phyloP scores from a whole-genome alignment of 202 grass and related monocot species.

The Zoysia matrella region DNA sequence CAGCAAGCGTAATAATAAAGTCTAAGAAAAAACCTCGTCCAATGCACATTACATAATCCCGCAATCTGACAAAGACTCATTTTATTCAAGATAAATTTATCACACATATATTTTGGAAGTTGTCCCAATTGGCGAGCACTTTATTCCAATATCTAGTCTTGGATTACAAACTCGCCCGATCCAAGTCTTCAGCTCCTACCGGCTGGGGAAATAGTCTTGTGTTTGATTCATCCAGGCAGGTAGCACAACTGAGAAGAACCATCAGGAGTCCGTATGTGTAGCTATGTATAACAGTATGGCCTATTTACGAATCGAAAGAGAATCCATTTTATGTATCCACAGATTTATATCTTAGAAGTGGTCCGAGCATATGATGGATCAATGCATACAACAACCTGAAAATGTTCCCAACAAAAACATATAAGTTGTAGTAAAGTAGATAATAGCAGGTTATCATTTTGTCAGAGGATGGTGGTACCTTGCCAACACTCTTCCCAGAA shows the following conservation, averaged over 20 bases:
- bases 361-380: conserved; percentile 22
- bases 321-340: not conserved
- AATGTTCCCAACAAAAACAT: not conserved
- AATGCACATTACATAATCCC: not conserved
- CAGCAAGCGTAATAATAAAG: no score
- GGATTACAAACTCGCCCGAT: not conserved
- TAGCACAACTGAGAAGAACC: not conserved
- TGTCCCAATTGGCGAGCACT: not conserved
- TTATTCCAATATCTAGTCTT: not conserved
- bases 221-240: not conserved
- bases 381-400: conserved; percentile 39
- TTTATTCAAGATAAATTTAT: not conserved
- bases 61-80: not conserved
- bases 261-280: not conserved
- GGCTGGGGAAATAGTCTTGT: not conserved
- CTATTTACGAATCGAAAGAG: not conserved
- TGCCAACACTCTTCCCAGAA: conserved; percentile 86
- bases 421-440: not conserved
- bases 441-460: not conserved
- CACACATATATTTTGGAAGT: not conserved
- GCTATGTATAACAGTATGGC: not conserved
- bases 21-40: no score
- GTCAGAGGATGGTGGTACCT: conserved; percentile 55
- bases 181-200: not conserved
- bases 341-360: not conserved